Conservation (phyloP, 1,139 yeast genomes). For the Diutina pseudorugosa region DNA sequence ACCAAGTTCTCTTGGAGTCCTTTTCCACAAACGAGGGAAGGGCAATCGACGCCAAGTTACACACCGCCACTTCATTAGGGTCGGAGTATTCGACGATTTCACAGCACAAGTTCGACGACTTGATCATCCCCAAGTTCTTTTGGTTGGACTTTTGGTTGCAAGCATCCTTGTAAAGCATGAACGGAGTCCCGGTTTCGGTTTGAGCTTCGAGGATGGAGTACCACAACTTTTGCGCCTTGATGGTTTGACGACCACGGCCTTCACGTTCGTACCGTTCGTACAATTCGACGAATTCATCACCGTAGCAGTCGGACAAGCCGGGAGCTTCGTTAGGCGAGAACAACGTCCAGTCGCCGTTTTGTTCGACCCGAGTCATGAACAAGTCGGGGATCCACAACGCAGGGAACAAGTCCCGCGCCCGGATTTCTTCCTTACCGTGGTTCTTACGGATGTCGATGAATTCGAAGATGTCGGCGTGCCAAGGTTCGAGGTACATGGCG, state of each 20-base stretch:
- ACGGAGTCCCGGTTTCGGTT: constrained; percentile 51
- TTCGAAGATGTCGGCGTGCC: constrained; percentile 48
- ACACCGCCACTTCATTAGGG: constrained; percentile 43
- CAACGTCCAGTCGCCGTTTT: constrained; percentile 37
- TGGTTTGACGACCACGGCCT: constrained; percentile 21
- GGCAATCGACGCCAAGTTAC: constrained; percentile 43
- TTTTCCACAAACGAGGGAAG: constrained; percentile 38
- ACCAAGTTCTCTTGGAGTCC: constrained; percentile 30
- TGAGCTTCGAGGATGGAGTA: constrained; percentile 40
- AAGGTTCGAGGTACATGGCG: constrained; percentile 49
- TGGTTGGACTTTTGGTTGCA: constrained; percentile 44
- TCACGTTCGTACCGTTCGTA: constrained; percentile 35
- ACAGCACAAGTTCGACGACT: constrained; percentile 47
- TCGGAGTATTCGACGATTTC: constrained; percentile 46
- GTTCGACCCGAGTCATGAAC: constrained; percentile 43
- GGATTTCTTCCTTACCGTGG: constrained; percentile 44
- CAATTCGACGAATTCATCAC: constrained; percentile 33
- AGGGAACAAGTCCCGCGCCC: constrained; percentile 46
- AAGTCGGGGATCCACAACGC: constrained; percentile 52
- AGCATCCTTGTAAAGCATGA: constrained; percentile 45
- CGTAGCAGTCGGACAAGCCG: constrained; percentile 37
- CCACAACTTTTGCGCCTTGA: constrained; percentile 46
- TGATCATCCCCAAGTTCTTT: constrained; percentile 41
- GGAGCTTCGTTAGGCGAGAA: constrained; percentile 44
- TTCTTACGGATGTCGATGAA: constrained; percentile 40